A percentile compares a stretch with the other conserved stretches of the same genome.
Conservation (phyloP, 2,329 filamentous ascomycete species). For the Arthrobotrys musiformis region DNA sequence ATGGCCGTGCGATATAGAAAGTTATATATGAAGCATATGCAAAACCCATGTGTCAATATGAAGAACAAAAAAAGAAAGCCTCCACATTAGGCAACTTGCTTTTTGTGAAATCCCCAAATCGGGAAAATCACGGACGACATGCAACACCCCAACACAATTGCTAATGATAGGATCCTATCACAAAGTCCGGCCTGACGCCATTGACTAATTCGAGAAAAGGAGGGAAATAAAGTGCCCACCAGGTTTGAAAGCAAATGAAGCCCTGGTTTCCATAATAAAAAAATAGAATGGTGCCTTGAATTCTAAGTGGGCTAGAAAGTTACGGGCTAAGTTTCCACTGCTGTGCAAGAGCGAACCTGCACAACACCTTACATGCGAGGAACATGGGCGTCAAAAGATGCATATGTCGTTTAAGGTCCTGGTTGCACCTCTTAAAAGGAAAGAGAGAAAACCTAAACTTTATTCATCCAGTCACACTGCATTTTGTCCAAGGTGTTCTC, state of each 20-base stretch:
- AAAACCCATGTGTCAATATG: neutral
- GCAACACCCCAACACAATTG: constrained; percentile 16
- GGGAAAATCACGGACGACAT: neutral
- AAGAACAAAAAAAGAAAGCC: neutral
- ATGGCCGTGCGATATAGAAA: too few relatives aligned
- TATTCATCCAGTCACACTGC: constrained; percentile 6
- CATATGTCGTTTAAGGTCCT: constrained; percentile 2
- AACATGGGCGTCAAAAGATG: constrained; percentile 13
- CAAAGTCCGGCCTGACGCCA: neutral
- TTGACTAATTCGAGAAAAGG: neutral
- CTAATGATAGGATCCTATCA: too few relatives aligned
- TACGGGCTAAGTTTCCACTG: neutral
- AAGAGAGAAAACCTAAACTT: neutral
- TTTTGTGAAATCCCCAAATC: neutral
- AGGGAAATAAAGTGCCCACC: neutral
- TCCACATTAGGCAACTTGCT: neutral
- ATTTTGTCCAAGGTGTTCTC: neutral
- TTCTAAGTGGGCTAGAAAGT: neutral
- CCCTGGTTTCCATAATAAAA: neutral
- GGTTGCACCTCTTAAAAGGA: neutral
- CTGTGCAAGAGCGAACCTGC: constrained; percentile 13
- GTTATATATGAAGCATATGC: too few relatives aligned
- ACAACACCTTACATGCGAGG: constrained; percentile 16
- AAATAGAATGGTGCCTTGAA: neutral
- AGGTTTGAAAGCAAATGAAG: neutral